These are phyloP conservation scores for Aspergillus tamarii DNA, from an alignment of 2,329 filamentous ascomycete species.

Conservation along the genomic window DNA sequence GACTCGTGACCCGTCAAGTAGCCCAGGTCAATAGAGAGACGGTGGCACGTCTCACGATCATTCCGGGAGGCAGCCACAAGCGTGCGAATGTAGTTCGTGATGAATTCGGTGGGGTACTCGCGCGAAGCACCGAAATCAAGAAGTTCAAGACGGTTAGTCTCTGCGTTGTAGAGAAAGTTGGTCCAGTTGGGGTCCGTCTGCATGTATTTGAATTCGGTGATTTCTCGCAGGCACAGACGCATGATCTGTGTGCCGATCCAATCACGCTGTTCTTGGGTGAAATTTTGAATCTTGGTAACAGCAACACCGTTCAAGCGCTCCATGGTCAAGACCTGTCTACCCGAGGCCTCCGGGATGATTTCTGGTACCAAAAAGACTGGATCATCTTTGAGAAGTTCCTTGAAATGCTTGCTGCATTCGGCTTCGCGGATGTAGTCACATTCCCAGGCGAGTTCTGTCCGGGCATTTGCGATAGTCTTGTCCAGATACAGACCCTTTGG, in stretches of 20 bases:
- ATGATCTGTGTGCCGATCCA: conserved; percentile 96
- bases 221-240: conserved; percentile 87
- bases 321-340: conserved; percentile 87
- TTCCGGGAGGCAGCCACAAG: conserved; percentile 76
- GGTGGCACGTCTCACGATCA: conserved; percentile 66
- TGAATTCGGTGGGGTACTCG: conserved; percentile 80
- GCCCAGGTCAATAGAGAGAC: conserved; percentile 75
- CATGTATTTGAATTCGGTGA: conserved; percentile 96
- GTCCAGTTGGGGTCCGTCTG: conserved; percentile 99
- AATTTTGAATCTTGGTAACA: conserved; percentile 76
- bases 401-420: conserved; percentile 75
- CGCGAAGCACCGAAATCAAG: conserved; percentile 94
- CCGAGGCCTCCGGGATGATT: conserved; percentile 77
- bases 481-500: conserved; percentile 92
- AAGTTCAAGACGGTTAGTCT: conserved; percentile 75
- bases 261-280: conserved; percentile 83
- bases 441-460: conserved; percentile 92
- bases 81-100: conserved; percentile 76
- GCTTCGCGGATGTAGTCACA: conserved; percentile 94
- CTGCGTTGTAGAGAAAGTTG: conserved; percentile 89
- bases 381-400: conserved; percentile 74
- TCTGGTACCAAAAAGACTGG: conserved; percentile 78
- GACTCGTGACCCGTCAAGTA: conserved; percentile 93
- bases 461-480: conserved; percentile 95
- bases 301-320: conserved; percentile 84